Evolutionary conservation across 2,329 filamentous ascomycete species (phyloP).

Genomic region (Ascochyta pisi): DNA sequence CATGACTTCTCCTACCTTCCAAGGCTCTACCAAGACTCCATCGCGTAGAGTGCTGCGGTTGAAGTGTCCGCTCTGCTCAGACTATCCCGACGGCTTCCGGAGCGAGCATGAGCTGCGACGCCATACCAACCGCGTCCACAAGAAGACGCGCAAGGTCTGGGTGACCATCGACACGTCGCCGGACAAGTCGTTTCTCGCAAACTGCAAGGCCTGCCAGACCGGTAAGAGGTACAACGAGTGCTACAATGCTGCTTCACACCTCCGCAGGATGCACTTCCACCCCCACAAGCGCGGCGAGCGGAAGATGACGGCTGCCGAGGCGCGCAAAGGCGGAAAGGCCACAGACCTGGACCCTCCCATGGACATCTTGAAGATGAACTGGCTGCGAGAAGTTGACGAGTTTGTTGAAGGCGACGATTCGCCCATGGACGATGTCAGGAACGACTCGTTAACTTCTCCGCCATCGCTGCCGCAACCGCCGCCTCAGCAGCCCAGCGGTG

Average conservation of each 20-base stretch:
- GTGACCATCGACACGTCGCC: slow-evolving; percentile 67
- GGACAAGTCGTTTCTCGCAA: slow-evolving; percentile 70
- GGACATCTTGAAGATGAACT: slow-evolving; percentile 64
- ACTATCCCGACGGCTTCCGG: slow-evolving; percentile 80
- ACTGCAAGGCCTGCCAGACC: slow-evolving; percentile 82
- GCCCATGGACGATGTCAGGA: slow-evolving; percentile 30
- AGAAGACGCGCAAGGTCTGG: slow-evolving; percentile 66
- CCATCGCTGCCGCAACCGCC: slow-evolving; percentile 22
- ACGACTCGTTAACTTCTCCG: slow-evolving; percentile 28
- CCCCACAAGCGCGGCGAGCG: slow-evolving; percentile 64
- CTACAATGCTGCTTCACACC: slow-evolving; percentile 91
- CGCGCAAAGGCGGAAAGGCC: slow-evolving; percentile 66
- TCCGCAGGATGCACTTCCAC: slow-evolving; percentile 87
- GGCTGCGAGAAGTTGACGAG: slow-evolving; percentile 65
- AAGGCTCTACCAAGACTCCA: slow-evolving; percentile 36
- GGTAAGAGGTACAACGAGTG: slow-evolving; percentile 86
- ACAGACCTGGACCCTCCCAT: slow-evolving; percentile 64
- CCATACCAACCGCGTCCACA: slow-evolving; percentile 70
- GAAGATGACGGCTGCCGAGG: slow-evolving; percentile 63
- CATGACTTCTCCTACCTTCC: slow-evolving; percentile 43
- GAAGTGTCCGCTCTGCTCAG: slow-evolving; percentile 70
- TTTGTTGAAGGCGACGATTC: slow-evolving; percentile 38
- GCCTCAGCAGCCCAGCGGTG: slow-evolving; percentile 11
- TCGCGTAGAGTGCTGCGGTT: slow-evolving; percentile 44
- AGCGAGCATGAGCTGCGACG: slow-evolving; percentile 75